phyloP scores from a whole-genome alignment of 805 yeast genomes.

The Pachysolen tannophilus region DNA sequence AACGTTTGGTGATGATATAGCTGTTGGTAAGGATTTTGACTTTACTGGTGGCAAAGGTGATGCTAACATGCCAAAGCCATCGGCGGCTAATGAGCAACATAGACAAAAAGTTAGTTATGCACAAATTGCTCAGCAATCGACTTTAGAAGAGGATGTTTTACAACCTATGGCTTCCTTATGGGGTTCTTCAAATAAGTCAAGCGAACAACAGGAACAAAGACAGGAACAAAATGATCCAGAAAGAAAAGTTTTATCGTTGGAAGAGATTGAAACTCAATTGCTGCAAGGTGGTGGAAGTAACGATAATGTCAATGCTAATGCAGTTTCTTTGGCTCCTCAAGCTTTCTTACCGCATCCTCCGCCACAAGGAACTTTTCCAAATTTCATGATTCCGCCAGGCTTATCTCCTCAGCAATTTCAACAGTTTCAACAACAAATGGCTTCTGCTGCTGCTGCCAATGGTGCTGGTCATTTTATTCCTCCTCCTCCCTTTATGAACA shows the following conservation, averaged over 20 bases:
- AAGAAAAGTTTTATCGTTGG: slow-evolving; percentile 58
- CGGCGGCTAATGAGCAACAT: no score
- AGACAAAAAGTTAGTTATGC: slow-evolving; percentile 32
- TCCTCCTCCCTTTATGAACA: slow-evolving; percentile 8
- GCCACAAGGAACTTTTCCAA: slow-evolving; percentile 14
- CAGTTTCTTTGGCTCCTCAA: slow-evolving; percentile 19
- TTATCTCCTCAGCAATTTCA: slow-evolving; percentile 13
- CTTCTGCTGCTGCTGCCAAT: no score
- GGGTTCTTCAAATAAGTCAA: slow-evolving; percentile 25
- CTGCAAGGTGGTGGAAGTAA: slow-evolving; percentile 39
- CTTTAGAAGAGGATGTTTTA: slow-evolving; percentile 30
- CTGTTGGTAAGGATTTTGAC: slow-evolving; percentile 55
- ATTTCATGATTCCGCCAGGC: slow-evolving; percentile 11
- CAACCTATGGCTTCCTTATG: slow-evolving; percentile 71
- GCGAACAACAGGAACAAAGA: slow-evolving; percentile 15
- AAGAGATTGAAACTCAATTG: slow-evolving; percentile 78
- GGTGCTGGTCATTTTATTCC: no score
- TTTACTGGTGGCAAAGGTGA: slow-evolving; percentile 28
- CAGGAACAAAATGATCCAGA: slow-evolving; percentile 11
- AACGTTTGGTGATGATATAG: slow-evolving; percentile 58
- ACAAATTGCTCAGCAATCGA: slow-evolving; percentile 26
- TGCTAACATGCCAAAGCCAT: slow-evolving; percentile 12
- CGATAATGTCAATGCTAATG: no score
- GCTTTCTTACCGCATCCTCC: slow-evolving; percentile 11
- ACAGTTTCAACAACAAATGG: slow-evolving; percentile 15